These are phyloP conservation scores for Emmonsiellopsis sp. DNA, from an alignment of 2,329 filamentous ascomycete genomes.

Conservation along the genomic window DNA sequence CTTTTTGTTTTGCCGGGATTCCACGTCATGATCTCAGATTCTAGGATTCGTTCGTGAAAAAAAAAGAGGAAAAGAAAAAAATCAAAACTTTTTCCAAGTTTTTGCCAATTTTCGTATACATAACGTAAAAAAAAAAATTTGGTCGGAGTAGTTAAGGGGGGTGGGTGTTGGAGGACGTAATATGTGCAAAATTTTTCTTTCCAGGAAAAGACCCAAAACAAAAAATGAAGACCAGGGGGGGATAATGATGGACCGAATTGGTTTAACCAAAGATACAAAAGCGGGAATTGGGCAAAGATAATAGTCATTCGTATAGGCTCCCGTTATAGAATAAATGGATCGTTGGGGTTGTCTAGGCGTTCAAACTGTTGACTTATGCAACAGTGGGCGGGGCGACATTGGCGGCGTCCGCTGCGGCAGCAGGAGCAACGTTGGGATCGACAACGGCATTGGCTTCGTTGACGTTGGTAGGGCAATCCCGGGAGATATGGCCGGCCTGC, in stretches of 20 bases:
- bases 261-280: slow-evolving; percentile 15
- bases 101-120: slow-evolving; percentile 14
- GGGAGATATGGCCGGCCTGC: slow-evolving; percentile 89
- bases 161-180: slow-evolving; percentile 22
- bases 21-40: slow-evolving; percentile 23
- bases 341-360: not conserved
- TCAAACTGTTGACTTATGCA: slow-evolving; percentile 25
- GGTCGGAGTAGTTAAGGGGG: slow-evolving; percentile 18
- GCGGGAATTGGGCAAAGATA: not conserved
- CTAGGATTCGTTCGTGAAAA: slow-evolving; percentile 26
- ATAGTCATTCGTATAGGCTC: not conserved
- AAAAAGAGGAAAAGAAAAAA: not conserved
- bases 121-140: slow-evolving; percentile 27
- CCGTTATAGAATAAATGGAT: not conserved
- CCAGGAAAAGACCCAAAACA: slow-evolving; percentile 10
- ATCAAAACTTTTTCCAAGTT: slow-evolving; percentile 16
- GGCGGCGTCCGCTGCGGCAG: slow-evolving; percentile 33
- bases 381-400: slow-evolving; percentile 31
- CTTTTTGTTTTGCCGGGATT: slow-evolving; percentile 17
- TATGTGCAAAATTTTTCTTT: slow-evolving; percentile 26
- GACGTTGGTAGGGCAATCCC: slow-evolving; percentile 75
- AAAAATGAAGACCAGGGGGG: not conserved
- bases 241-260: slow-evolving; percentile 12
- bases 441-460: slow-evolving; percentile 17
- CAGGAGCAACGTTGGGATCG: slow-evolving; percentile 16